A percentile compares a stretch with the other conserved stretches of the same genome.
Evolutionary conservation across 176 grass and related monocot genomes (phyloP).

Genomic region (Ananas comosus): DNA sequence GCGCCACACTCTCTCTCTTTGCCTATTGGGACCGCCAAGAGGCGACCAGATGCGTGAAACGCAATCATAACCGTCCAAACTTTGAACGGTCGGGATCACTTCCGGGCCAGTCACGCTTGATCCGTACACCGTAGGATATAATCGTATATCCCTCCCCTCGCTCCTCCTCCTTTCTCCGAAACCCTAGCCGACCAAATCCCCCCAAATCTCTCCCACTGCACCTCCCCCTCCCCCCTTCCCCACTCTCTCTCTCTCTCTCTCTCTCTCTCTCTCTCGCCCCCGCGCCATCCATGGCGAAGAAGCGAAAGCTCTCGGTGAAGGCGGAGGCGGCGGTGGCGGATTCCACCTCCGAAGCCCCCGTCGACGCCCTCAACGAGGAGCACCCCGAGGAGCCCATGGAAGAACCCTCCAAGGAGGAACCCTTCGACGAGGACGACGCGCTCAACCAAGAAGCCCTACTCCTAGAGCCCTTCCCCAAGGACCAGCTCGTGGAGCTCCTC

Average conservation of each 20-base stretch:
- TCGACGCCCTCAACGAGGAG: neutral
- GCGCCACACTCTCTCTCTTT: too few relatives aligned
- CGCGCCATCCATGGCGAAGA: slow-evolving; percentile 62
- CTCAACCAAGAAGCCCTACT: neutral
- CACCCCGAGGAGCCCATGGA: neutral
- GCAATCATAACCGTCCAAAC: too few relatives aligned
- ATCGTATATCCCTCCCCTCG: too few relatives aligned
- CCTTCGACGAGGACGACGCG: neutral
- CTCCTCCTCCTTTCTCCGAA: too few relatives aligned
- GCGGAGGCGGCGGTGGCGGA: neutral
- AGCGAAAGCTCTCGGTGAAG: slow-evolving; percentile 53
- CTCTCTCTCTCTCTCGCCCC: neutral
- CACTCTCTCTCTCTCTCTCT: neutral
- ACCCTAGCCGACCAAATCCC: too few relatives aligned
- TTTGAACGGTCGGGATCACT: too few relatives aligned
- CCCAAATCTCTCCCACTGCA: neutral
- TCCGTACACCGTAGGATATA: too few relatives aligned
- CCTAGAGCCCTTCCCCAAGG: too few relatives aligned
- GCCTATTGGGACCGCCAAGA: too few relatives aligned
- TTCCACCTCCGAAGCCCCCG: neutral
- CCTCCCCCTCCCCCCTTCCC: neutral
- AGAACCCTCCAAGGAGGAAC: neutral
- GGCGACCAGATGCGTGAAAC: too few relatives aligned
- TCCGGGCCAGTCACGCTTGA: too few relatives aligned
- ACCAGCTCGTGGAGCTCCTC: too few relatives aligned